phyloP scores from a whole-genome alignment of 768 basidiomycete genomes.

The Podaxis sp. region DNA sequence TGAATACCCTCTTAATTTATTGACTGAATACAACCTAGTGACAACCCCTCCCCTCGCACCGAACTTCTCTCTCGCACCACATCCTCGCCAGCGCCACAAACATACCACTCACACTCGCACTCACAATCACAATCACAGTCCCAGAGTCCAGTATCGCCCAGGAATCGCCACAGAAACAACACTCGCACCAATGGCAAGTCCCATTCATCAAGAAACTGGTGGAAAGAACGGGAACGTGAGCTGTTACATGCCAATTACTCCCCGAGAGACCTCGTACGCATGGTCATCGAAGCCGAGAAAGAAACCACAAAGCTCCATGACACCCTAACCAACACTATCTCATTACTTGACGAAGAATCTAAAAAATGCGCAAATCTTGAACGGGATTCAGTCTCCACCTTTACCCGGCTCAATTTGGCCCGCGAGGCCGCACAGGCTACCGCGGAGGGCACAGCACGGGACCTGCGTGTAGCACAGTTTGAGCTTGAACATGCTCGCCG shows the following conservation, averaged over 20 bases:
- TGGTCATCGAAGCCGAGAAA: slow-evolving; percentile 30
- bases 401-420: slow-evolving; percentile 34
- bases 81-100: slow-evolving; percentile 2
- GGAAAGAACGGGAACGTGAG: slow-evolving; percentile 19
- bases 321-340: slow-evolving; percentile 33
- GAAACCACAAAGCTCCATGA: slow-evolving; percentile 34
- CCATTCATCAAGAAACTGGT: not conserved
- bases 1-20: not conserved
- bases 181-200: not conserved
- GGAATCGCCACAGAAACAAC: not conserved
- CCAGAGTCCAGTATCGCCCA: not conserved
- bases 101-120: not conserved
- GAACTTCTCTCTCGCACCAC: slow-evolving; percentile 22
- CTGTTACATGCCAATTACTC: slow-evolving; percentile 19
- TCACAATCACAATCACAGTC: slow-evolving; percentile 2
- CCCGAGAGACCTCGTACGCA: slow-evolving; percentile 28
- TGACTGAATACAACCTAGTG: slow-evolving; percentile 1
- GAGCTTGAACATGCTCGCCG: slow-evolving; percentile 40
- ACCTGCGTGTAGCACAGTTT: slow-evolving; percentile 35
- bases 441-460: slow-evolving; percentile 33
- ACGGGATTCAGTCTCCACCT: slow-evolving; percentile 30
- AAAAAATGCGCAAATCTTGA: slow-evolving; percentile 33
- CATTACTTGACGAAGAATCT: slow-evolving; percentile 33
- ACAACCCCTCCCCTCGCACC: slow-evolving; percentile 20
- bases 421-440: slow-evolving; percentile 34